These are phyloP conservation scores for Tylopilus plumbeoviolaceoides DNA, from an alignment of 768 basidiomycete species.

Conservation along the genomic window DNA sequence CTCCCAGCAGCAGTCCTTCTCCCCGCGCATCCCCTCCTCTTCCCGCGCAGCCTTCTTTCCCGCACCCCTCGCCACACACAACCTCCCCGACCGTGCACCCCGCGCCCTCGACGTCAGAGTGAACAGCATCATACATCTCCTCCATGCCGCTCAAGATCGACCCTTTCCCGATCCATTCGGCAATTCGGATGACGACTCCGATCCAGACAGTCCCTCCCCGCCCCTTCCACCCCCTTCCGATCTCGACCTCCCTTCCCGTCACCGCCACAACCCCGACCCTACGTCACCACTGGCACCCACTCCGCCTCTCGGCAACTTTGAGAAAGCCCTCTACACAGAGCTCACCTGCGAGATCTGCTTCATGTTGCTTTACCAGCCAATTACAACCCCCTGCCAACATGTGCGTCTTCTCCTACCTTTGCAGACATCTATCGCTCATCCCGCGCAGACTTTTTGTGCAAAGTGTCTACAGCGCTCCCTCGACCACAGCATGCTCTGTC, in stretches of 20 bases:
- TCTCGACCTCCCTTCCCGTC: conserved; percentile 4
- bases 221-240: neutral
- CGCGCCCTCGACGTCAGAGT: conserved; percentile 50
- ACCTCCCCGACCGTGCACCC: neutral
- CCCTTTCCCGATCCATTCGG: conserved; percentile 18
- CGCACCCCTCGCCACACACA: conserved; percentile 29
- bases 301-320: conserved; percentile 39
- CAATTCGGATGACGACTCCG: conserved; percentile 30
- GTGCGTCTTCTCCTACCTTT: conserved; percentile 41
- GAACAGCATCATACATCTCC: conserved; percentile 49
- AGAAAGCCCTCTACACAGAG: conserved; percentile 61
- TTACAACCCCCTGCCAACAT: conserved; percentile 95
- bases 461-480: conserved; percentile 87
- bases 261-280: conserved; percentile 26
- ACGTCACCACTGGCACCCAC: conserved; percentile 24
- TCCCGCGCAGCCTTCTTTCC: conserved; percentile 33
- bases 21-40: conserved; percentile 40
- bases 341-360: conserved; percentile 93
- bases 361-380: conserved; percentile 74
- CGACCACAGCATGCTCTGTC: conserved; percentile 81
- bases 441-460: conserved; percentile 77
- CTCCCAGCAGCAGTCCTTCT: conserved; percentile 13
- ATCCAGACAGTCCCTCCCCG: conserved; percentile 26
- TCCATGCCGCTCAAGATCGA: conserved; percentile 22
- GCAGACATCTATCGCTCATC: conserved; percentile 8